Evolutionary conservation across 192 early-diverging fungal species (phyloP).

Genomic region (Entrophospora sp.): DNA sequence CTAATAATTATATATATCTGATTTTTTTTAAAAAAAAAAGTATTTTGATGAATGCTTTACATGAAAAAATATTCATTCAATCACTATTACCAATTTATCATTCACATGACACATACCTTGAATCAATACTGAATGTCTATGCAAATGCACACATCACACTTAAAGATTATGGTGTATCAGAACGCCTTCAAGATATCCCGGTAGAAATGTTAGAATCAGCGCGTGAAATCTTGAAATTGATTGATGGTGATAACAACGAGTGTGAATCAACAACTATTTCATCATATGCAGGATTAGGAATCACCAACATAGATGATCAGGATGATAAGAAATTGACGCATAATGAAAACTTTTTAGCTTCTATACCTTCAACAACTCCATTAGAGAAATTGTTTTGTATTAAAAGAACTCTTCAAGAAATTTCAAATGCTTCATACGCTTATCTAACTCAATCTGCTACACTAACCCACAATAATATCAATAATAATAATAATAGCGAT

Average conservation of each 20-base stretch:
- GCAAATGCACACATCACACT: conserved; percentile 26
- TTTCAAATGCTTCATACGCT: conserved; percentile 32
- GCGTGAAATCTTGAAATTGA: conserved; percentile 23
- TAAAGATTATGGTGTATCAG: conserved; percentile 29
- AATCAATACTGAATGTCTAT: conserved; percentile 29
- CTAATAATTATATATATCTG: background rate
- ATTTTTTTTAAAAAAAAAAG: no score
- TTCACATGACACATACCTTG: conserved; percentile 33
- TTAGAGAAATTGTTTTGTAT: conserved; percentile 40
- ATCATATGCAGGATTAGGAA: background rate
- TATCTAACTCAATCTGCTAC: conserved; percentile 28
- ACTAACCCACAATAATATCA: no score
- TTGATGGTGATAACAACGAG: conserved; percentile 23
- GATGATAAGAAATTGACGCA: conserved; percentile 9
- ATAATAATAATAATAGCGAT: no score
- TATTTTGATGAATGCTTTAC: no score
- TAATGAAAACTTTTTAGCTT: no score
- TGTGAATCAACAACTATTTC: background rate
- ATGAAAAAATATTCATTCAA: conserved; percentile 38
- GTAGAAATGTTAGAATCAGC: conserved; percentile 23
- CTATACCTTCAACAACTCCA: conserved; percentile 33
- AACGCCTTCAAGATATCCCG: conserved; percentile 30
- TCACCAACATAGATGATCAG: conserved; percentile 11
- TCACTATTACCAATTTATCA: conserved; percentile 33
- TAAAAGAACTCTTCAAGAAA: conserved; percentile 37